Conservation (phyloP, 148 eudicot genomes). For the Chenopodium berlandieri region DNA sequence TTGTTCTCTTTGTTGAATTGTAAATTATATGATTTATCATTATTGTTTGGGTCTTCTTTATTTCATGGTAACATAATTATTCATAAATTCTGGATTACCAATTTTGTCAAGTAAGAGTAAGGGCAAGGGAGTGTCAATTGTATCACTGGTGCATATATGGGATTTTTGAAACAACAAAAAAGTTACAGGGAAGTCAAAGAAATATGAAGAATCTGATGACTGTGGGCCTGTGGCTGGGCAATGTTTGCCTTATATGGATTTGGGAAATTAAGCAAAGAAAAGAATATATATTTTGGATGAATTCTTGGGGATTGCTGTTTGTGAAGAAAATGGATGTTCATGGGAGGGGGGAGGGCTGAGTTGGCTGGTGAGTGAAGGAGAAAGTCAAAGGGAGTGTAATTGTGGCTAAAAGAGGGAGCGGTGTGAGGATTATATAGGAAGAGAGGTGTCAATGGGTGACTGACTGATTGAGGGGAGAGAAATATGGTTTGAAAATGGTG, state of each 20-base stretch:
- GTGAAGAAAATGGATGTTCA: not conserved
- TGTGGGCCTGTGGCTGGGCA: not conserved
- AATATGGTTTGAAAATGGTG: not conserved
- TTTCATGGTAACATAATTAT: not conserved
- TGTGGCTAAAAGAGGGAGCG: not conserved
- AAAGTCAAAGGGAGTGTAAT: not conserved
- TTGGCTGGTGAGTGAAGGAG: not conserved
- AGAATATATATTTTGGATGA: not conserved
- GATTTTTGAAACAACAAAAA: no score
- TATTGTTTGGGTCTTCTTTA: not conserved
- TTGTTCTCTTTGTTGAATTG: not conserved
- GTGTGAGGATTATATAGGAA: not conserved
- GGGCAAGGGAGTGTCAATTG: no score
- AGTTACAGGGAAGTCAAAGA: no score
- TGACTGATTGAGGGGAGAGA: not conserved
- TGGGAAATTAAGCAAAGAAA: not conserved
- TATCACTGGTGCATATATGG: no score
- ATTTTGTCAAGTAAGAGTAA: not conserved
- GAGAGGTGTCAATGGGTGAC: not conserved
- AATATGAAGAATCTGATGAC: no score
- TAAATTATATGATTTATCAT: not conserved
- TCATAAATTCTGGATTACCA: no score
- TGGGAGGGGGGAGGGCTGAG: not conserved
- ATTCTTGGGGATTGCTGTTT: not conserved
- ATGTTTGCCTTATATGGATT: not conserved